Evolutionary conservation across 805 yeast species (phyloP).

Genomic region (Cyberlindnera subsufficiens): DNA sequence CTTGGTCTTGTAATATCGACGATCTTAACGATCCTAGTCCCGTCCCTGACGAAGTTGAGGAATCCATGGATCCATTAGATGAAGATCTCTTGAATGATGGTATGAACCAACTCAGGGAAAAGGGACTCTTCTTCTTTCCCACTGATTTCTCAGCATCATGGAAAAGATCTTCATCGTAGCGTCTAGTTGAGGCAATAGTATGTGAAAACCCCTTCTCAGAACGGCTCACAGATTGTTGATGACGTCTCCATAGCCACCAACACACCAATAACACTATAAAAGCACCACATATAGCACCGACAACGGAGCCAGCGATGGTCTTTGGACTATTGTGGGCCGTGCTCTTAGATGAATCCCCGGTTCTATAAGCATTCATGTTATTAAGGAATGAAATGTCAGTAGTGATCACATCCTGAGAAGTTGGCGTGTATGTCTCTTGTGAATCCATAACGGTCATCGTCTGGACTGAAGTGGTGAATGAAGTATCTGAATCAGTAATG

Average conservation of each 20-base stretch:
- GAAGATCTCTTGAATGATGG: background rate
- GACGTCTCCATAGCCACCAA: slow-evolving; percentile 14
- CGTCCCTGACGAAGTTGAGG: background rate
- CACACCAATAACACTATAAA: slow-evolving; percentile 7
- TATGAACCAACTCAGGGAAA: background rate
- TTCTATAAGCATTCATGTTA: background rate
- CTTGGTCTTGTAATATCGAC: slow-evolving; percentile 14
- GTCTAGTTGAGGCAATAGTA: slow-evolving; percentile 22
- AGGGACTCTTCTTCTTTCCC: background rate
- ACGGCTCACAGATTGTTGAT: background rate
- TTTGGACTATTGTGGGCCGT: slow-evolving; percentile 2
- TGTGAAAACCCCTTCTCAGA: slow-evolving; percentile 22
- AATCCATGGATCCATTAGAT: background rate
- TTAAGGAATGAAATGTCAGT: slow-evolving; percentile 17
- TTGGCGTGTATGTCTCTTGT: slow-evolving; percentile 1
- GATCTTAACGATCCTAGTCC: slow-evolving; percentile 9
- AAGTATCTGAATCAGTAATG: slow-evolving; percentile 15
- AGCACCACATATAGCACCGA: slow-evolving; percentile 21
- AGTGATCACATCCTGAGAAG: slow-evolving; percentile 7
- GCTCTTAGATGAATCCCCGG: background rate
- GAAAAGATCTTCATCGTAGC: slow-evolving; percentile 10
- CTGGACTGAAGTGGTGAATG: slow-evolving; percentile 17
- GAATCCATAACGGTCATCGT: slow-evolving; percentile 7
- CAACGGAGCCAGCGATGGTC: slow-evolving; percentile 24
- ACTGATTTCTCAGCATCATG: slow-evolving; percentile 1